Conservation (phyloP, 805 yeast species). For the Myxozyma vanderwaltii region DNA sequence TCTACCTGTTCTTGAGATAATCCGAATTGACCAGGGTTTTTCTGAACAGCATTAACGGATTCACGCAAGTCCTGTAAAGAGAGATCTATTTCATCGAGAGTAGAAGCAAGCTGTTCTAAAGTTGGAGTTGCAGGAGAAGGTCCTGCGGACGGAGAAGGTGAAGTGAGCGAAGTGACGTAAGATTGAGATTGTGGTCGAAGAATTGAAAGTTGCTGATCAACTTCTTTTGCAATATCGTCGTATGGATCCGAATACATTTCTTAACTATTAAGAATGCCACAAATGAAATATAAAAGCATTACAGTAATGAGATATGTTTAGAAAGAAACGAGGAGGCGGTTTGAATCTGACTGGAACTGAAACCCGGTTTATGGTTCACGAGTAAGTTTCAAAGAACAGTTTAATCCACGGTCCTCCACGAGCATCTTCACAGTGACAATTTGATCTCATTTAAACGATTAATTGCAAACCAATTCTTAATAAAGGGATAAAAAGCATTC, state of each 20-base stretch:
- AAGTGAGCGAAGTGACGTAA: slow-evolving; percentile 25
- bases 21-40: slow-evolving; percentile 32
- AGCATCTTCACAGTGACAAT: background rate
- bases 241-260: slow-evolving; percentile 33
- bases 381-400: background rate
- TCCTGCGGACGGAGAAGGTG: slow-evolving; percentile 26
- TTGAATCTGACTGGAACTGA: too few species aligned
- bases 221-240: slow-evolving; percentile 34
- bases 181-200: slow-evolving; percentile 28
- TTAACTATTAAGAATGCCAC: background rate
- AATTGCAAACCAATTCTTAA: background rate
- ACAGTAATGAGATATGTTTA: background rate
- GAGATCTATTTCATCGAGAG: slow-evolving; percentile 28
- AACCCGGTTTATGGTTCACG: background rate
- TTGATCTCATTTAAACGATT: background rate
- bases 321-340: background rate
- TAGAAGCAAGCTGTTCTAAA: slow-evolving; percentile 20
- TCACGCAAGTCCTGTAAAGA: slow-evolving; percentile 29
- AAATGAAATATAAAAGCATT: background rate
- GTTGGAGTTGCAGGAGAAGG: slow-evolving; percentile 33
- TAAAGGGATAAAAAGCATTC: too few species aligned
- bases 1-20: slow-evolving; percentile 22
- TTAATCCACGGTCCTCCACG: background rate
- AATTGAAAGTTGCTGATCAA: slow-evolving; percentile 28
- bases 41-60: slow-evolving; percentile 29